Base-by-base conservation (phyloP, 2,329 filamentous ascomycete genomes). In the Penicillium sp. region DNA sequence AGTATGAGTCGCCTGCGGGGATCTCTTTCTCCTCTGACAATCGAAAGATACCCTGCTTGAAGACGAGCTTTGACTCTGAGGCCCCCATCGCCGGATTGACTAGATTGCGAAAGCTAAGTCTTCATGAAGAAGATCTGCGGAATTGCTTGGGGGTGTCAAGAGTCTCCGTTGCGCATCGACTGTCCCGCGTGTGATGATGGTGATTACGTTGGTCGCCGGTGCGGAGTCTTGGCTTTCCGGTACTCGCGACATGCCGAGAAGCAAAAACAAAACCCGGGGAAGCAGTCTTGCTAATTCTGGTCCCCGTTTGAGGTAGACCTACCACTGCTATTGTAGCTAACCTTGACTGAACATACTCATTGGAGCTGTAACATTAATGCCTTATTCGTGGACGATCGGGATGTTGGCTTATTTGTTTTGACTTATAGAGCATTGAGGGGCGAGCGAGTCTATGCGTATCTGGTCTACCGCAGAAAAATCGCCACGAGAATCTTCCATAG, bases 21-120 rank as follows among this genome's bases (percentile, higher is more conserved):
- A 97, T 96, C 67, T 87, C 79, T 57, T 84, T 83, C 68, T 95
- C 86, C 69, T 95, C 90, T n/a, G 90, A 93, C 50, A 98, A 82
- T 66, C 87, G 84, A 76, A 97, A 96, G 75, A 97, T 95, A 73
- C 90, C 91, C 73, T 95, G 88, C 74, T 96, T 97, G 80, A 98
- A 97, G 66, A 91, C 89, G 66, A 97, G 84, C 80, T 97, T 97
- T 64, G 91, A 97, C 75, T 97, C 91, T 73, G 91, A 96, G 67
- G 91, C 91, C 72, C 93, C 93, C 93, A 98, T 98, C 48, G 63
- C 53, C 66, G 57, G 62, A 58, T 52, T 57, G 52, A 56, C 50
- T 46, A 54, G 54, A 51, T 49, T 48, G 55, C 66, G 55, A 65
- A 51, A 48, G 51, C 45, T 42, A 46, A 48, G 49, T 53, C 54